These are phyloP conservation scores for Neurospora pannonica DNA, from an alignment of 495 filamentous ascomycete genomes.

Conservation along the genomic window DNA sequence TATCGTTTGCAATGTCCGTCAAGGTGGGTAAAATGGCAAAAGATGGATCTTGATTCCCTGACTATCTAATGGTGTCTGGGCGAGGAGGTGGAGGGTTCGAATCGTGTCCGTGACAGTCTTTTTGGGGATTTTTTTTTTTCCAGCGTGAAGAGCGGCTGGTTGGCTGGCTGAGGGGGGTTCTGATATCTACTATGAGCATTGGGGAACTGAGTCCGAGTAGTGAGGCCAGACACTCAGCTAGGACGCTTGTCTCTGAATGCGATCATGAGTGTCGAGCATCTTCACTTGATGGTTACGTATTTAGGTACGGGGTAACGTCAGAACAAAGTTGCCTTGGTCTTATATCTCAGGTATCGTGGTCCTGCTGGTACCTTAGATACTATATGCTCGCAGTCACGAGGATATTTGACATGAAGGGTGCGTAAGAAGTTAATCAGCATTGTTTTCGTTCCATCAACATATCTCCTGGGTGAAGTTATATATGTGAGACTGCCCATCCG, in stretches of 20 bases:
- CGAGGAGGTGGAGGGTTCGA: too few species aligned
- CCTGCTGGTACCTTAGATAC: too few species aligned
- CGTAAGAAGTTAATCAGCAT: background rate
- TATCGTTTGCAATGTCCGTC: too few species aligned
- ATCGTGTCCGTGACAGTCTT: too few species aligned
- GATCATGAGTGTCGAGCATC: background rate
- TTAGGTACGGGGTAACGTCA: background rate
- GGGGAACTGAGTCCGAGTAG: background rate
- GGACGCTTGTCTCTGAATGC: background rate
- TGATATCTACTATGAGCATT: background rate
- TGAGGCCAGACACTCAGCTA: background rate
- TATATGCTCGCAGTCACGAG: background rate
- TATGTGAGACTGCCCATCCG: background rate
- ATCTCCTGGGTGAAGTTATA: background rate
- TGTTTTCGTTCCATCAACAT: background rate
- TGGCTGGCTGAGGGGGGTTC: background rate
- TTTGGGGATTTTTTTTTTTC: too few species aligned
- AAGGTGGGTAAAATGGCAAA: too few species aligned
- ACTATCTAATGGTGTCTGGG: too few species aligned
- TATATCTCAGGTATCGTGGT: background rate
- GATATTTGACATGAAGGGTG: background rate
- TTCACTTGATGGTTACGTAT: background rate
- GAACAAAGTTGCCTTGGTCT: background rate
- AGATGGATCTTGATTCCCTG: too few species aligned
- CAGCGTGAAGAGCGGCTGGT: too few species aligned